Evolutionary conservation across 1,284 basidiomycete genomes (phyloP).

Genomic region (Kalmanozyma brasiliensis): DNA sequence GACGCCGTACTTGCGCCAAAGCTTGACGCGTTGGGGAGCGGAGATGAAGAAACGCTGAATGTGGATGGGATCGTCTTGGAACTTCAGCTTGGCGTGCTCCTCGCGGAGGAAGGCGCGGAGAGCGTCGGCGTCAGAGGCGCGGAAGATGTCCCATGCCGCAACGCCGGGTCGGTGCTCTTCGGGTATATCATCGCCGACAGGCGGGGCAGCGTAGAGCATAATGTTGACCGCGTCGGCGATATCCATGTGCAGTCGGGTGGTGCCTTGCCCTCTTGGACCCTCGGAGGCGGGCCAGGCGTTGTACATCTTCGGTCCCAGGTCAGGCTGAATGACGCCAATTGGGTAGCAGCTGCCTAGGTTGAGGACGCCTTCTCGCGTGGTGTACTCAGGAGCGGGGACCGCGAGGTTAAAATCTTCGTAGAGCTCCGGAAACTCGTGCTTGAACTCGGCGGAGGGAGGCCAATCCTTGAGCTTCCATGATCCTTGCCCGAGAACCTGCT

Average conservation of each 20-base stretch:
- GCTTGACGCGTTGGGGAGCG: constrained; percentile 74
- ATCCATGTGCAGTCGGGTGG: constrained; percentile 92
- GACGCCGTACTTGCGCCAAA: constrained; percentile 78
- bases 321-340: constrained; percentile 81
- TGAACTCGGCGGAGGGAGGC: constrained; percentile 87
- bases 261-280: constrained; percentile 77
- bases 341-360: constrained; percentile 89
- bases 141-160: constrained; percentile 92
- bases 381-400: constrained; percentile 87
- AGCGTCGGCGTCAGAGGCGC: constrained; percentile 81
- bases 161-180: constrained; percentile 73
- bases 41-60: constrained; percentile 88
- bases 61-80: constrained; percentile 84
- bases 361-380: constrained; percentile 84
- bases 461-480: constrained; percentile 92
- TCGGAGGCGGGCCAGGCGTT: constrained; percentile 67
- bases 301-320: constrained; percentile 80
- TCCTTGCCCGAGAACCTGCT: constrained; percentile 61
- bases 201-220: constrained; percentile 70
- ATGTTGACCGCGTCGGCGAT: constrained; percentile 94
- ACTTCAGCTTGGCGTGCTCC: constrained; percentile 64
- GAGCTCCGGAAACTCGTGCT: constrained; percentile 82
- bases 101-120: constrained; percentile 79
- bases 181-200: constrained; percentile 29
- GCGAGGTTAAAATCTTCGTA: constrained; percentile 84